A percentile compares a stretch with the other conserved stretches of the same genome.
These are phyloP conservation scores for Irpex sp. DNA, from an alignment of 1,284 basidiomycete genomes.

Conservation along the genomic window DNA sequence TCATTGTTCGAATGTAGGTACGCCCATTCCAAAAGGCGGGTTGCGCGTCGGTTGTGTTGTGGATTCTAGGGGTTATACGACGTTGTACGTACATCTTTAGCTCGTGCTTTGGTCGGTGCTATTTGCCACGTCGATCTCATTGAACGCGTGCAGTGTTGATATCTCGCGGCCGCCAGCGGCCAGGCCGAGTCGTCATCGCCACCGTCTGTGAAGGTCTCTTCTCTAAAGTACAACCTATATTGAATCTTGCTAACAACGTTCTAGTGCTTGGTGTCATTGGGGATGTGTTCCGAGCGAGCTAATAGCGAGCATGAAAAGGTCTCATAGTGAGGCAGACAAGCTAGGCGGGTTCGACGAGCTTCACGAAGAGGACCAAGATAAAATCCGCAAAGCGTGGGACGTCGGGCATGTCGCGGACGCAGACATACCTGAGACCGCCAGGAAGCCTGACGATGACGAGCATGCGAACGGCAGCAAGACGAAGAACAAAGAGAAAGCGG, in stretches of 20 bases:
- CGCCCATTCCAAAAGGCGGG: constrained; percentile 67
- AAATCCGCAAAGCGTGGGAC: constrained; percentile 66
- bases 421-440: constrained; percentile 67
- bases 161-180: no score
- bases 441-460: constrained; percentile 48
- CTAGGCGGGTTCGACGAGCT: constrained; percentile 74
- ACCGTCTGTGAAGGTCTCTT: not conserved
- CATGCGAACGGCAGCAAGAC: constrained; percentile 36
- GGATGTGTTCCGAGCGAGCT: constrained; percentile 74
- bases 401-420: constrained; percentile 73
- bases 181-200: no score
- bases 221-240: not conserved
- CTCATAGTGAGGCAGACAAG: constrained; percentile 55
- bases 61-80: constrained; percentile 69
- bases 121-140: no score
- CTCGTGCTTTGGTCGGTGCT: not conserved
- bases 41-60: constrained; percentile 76
- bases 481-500: no score
- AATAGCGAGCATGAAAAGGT: constrained; percentile 69
- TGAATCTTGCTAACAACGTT: not conserved
- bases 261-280: constrained; percentile 78
- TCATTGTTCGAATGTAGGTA: constrained; percentile 41
- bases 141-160: no score
- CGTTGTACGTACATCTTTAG: constrained; percentile 50
- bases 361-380: constrained; percentile 59